These are phyloP conservation scores for Lepidium africanum DNA, from an alignment of 345 rosid species.

Conservation along the genomic window DNA sequence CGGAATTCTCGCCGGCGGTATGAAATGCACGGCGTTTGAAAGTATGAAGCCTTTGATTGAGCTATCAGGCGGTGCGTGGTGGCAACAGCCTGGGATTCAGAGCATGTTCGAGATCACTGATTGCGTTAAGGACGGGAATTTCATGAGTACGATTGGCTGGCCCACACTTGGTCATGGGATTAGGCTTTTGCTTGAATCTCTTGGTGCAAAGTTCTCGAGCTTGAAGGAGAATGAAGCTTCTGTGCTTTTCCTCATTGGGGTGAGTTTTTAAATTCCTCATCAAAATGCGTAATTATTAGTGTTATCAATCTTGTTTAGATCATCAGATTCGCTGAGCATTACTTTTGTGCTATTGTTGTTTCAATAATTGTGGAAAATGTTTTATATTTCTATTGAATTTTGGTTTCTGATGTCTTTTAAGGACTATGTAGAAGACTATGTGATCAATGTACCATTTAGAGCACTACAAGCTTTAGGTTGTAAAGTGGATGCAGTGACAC, in stretches of 20 bases:
- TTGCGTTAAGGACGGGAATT: conserved; percentile 39
- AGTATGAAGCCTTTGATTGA: conserved; percentile 45
- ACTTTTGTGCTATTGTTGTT: neutral
- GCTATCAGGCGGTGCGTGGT: conserved; percentile 42
- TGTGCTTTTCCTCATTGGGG: conserved; percentile 41
- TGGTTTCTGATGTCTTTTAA: neutral
- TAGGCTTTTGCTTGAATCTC: conserved; percentile 31
- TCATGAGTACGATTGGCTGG: conserved; percentile 43
- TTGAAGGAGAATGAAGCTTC: conserved; percentile 8
- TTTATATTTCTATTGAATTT: neutral
- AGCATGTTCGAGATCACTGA: conserved; percentile 38
- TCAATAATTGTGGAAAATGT: neutral
- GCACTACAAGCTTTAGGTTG: conserved; percentile 45
- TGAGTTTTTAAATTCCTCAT: conserved; percentile 8
- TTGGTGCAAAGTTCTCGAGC: conserved; percentile 29
- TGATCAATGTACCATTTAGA: conserved; percentile 41
- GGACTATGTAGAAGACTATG: conserved; percentile 52
- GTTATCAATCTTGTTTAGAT: neutral
- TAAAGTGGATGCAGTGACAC: conserved; percentile 39
- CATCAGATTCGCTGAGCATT: neutral
- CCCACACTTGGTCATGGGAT: conserved; percentile 35
- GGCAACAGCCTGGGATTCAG: conserved; percentile 36
- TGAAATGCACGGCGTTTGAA: conserved; percentile 40
- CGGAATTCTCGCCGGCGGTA: conserved; percentile 35
- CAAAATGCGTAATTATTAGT: neutral